Evolutionary conservation across 1,139 yeast genomes (phyloP), one percentile per base, ranked within the genome.

Genomic region (Yamadazyma spencermartinsiae): DNA sequence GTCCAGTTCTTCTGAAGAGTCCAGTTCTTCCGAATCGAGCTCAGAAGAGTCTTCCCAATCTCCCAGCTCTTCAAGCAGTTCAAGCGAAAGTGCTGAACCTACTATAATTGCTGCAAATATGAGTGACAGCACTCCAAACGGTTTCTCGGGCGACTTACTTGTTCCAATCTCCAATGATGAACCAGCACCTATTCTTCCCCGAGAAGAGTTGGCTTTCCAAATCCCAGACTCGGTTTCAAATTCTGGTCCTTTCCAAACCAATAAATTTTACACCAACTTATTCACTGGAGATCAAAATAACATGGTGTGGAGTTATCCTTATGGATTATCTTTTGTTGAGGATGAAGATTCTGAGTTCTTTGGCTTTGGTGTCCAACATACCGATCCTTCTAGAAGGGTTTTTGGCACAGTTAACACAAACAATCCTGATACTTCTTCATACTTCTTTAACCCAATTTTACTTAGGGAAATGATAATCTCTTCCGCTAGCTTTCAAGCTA

Each of bases 231-330:
- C 79, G 31, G 80, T 76, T 29, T 62, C 63, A 41, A 68, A 67
- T 46, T 56, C 61, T 8, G 41, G 43, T 34, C 87, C 95, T 4
- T 72, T 80, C 34, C 79, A 80, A 46, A 88, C 97, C 14, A 89
- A 89, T 64, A 87, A 88, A 57, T 89, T 87, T 59, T 88, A 85
- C 57, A 83, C 86, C 7, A 89, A 89, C 60, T 63, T 88, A 55
- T 64, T 87, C 44, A 72, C 88, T 16, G 94, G 74, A 1, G 64
- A 65, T 31, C 92, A 86, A 54, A 74, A 75, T 8, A 63, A 76
- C 38, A 83, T 69, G 50, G 75, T 82, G 3, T 87, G 86, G 82
- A 77, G 94, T 1, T 89, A 83, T 52, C 97, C 97, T 1, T 88
- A 86, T 55, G 80, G 88, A 15, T 55, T 72, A 21, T 72, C 76